Evolutionary conservation across 2,329 filamentous ascomycete species (phyloP), one percentile per base, ranked within the genome.

Genomic region (Exophiala lecanii-corni): DNA sequence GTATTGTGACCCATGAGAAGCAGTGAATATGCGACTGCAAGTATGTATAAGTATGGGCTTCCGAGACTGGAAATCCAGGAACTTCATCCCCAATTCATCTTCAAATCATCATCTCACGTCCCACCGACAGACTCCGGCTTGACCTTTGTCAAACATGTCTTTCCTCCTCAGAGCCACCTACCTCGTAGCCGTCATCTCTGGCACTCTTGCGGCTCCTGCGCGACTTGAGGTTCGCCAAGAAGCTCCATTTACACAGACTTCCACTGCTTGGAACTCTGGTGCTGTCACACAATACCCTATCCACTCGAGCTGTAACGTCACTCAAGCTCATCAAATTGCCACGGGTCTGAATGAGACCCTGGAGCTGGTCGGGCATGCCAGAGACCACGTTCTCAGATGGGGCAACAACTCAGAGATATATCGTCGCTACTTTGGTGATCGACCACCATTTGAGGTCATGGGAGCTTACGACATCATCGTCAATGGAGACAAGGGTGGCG

Each of bases 241-340:
- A 13, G 17, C 36, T 10, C 9, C 6, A 7, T 7, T 7, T 12
- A 16, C 7, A 7, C 7, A 12, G 9, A 5, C 5, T 26, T 9
- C 13, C 28, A 39, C 32, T 16, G 16, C 34, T 3, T 62, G 60
- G 59, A 46, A 63, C 20, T 47, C 54, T 3, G 70, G 69, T 9
- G 66, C 64, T 2, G 62, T 67, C 5, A 58, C 51, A 12, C 51
- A 64, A 13, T 74, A 63, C 53, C 64, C 66, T 10, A 82, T 85
- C 57, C 82, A 85, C 61, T 59, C 68, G 23, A 83, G 79, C 17
- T 86, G 82, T 66, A 85, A 86, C 55, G 62, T 67, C 36, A 84
- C 80, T 2, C 71, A 83, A 54, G 68, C 66, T 31, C 62, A 61
- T 5, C 77, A 82, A 59, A 69, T 86, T 32, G 62, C 68, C 26